phyloP scores from a whole-genome alignment of 768 basidiomycete species.

The Piloderma croceum region DNA sequence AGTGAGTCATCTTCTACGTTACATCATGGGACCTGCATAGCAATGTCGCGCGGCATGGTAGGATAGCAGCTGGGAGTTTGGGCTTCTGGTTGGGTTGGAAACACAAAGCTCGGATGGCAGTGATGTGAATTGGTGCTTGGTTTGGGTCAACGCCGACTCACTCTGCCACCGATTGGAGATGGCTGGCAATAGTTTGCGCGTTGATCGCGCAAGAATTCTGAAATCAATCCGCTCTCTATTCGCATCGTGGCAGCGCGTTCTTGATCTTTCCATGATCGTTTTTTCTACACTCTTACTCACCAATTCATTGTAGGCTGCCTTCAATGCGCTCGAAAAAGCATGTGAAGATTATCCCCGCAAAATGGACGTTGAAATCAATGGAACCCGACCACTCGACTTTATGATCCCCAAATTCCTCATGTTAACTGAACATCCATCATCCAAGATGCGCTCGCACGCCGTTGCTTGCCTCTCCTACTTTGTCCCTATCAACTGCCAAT shows the following conservation, averaged over 20 bases:
- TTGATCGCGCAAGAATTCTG: not conserved
- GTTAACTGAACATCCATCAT: constrained; percentile 76
- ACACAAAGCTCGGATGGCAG: no score
- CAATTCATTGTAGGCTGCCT: constrained; percentile 68
- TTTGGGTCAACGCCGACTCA: no score
- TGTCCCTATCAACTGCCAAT: constrained; percentile 79
- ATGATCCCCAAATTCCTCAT: constrained; percentile 95
- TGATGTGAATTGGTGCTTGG: no score
- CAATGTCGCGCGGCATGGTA: no score
- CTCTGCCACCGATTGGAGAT: no score
- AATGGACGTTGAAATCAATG: constrained; percentile 90
- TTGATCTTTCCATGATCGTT: not conserved
- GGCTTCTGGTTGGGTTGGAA: no score
- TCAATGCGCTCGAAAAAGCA: constrained; percentile 90
- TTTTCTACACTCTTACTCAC: constrained; percentile 9
- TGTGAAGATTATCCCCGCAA: constrained; percentile 96
- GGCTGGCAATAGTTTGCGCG: not conserved
- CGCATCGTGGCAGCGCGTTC: constrained; percentile 1
- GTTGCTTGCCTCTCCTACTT: constrained; percentile 94
- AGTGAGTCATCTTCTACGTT: no score
- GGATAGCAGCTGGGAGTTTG: no score
- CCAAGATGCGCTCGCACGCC: constrained; percentile 91
- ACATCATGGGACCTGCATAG: no score
- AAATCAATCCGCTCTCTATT: not conserved
- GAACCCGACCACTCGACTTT: constrained; percentile 88